These are phyloP conservation scores for Cyberlindnera amylophila DNA, from an alignment of 805 yeast species.

Conservation along the genomic window DNA sequence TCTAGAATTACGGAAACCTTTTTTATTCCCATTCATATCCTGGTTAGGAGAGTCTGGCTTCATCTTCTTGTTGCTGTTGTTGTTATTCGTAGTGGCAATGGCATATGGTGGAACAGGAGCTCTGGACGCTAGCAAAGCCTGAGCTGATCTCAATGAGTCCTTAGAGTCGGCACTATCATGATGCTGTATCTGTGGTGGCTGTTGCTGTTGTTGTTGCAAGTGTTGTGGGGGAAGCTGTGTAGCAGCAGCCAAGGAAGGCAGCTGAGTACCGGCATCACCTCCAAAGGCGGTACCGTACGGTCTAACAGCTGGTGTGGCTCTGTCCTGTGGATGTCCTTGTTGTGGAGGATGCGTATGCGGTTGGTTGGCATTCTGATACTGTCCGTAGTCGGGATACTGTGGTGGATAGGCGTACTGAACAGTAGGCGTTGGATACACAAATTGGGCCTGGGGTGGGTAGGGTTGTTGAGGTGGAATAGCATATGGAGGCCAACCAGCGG, in stretches of 20 bases:
- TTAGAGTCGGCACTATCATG: conserved; percentile 4
- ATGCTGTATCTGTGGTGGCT: conserved; percentile 1
- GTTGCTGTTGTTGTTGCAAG: conserved; percentile 12
- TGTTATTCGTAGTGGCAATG: conserved; percentile 8
- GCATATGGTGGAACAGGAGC: conserved; percentile 35
- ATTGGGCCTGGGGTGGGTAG: conserved; percentile 12
- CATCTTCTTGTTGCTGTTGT: conserved; percentile 2
- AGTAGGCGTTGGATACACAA: conserved; percentile 10
- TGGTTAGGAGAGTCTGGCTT: conserved; percentile 8
- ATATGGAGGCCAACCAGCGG: conserved; percentile 12
- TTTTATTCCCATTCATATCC: conserved; percentile 6
- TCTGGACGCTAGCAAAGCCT: conserved; percentile 8
- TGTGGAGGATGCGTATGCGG: not conserved
- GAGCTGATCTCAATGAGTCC: conserved; percentile 1
- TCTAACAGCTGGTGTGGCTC: conserved; percentile 3
- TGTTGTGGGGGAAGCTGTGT: conserved; percentile 13
- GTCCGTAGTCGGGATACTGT: conserved; percentile 7
- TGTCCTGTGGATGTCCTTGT: not conserved
- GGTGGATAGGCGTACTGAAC: conserved; percentile 9
- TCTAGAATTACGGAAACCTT: conserved; percentile 32
- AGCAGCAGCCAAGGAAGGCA: conserved; percentile 7
- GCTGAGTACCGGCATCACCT: conserved; percentile 2
- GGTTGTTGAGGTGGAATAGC: conserved; percentile 11
- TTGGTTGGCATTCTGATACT: conserved; percentile 1
- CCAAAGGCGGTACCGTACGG: conserved; percentile 3